Base-by-base conservation (phyloP, 1,284 basidiomycete genomes). In the Porodaedalea pini region DNA sequence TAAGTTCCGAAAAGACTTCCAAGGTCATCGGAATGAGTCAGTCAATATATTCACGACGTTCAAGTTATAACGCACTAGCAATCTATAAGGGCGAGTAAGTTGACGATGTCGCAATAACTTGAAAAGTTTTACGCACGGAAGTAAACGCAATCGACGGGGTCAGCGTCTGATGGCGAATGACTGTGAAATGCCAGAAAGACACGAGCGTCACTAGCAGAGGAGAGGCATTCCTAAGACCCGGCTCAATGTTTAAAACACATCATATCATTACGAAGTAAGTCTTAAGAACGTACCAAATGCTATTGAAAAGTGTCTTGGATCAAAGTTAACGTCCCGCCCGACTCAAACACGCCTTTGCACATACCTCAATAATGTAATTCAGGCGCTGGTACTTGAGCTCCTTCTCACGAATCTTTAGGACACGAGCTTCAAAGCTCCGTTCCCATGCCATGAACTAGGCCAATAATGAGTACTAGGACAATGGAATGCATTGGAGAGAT, bases 381-480 rank as follows among this genome's bases (percentile, higher is more conserved):
- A 90, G 71, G 61, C 84, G 86, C 69, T 94, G 91, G 70, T 85
- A 93, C 64, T 84, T 85, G 11, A 96, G 76, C 69, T 96, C 92
- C 63, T 84, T 86, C 49, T 81, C 82, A 23, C 93, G 82, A 60
- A 95, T 78, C 52, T 80, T 83, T 56, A 90, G 70, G 6, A 96
- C 85, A 6, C 81, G 79, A 31, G 78, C 76, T 71, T 96, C 92
- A 66, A 96, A 96, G 65, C 85, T 90, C 19, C 90, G 83, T 71
- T 97, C 94, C 93, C 93, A 95, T 8, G 91, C 92, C 91, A 95
- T 94, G 71, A 94, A 94, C 83, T 89, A 61, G 7, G 23, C 29
- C 21, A 39, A 49, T 4, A 27, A 23, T 44, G 13, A 25, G 23
- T 32, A 51, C 21, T 13, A 40, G 34, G 48, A 1, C 15, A 19